These are phyloP conservation scores for Cladosporium halotolerans DNA, from an alignment of 2,329 filamentous ascomycete species.

Conservation along the genomic window DNA sequence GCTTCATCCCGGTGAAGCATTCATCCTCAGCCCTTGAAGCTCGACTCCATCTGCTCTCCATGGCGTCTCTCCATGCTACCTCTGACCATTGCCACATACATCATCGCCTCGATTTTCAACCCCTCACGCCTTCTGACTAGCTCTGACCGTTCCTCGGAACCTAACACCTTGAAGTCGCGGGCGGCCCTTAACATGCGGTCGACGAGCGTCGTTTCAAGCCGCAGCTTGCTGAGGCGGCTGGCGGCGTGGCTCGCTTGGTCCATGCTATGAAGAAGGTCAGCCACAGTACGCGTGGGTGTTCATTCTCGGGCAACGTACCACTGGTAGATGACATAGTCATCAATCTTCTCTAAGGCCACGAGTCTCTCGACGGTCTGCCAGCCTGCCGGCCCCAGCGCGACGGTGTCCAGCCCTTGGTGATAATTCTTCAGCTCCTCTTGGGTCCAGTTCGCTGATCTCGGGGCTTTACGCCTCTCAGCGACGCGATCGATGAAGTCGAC, in stretches of 20 bases:
- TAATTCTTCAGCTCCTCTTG: not conserved
- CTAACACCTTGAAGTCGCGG: too few species aligned
- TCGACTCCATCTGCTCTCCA: too few species aligned
- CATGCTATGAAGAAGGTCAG: not conserved
- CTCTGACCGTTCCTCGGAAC: too few species aligned
- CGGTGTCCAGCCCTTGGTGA: not conserved
- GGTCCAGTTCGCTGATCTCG: not conserved
- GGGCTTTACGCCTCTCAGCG: not conserved
- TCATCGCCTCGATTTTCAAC: too few species aligned
- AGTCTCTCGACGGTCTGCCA: not conserved
- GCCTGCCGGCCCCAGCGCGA: not conserved
- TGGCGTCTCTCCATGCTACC: too few species aligned
- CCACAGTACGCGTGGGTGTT: not conserved
- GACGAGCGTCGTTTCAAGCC: not conserved
- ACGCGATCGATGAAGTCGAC: not conserved
- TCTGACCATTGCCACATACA: too few species aligned
- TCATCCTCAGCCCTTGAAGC: too few species aligned
- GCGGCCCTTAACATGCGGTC: not conserved
- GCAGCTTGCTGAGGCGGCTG: not conserved
- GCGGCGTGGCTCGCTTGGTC: not conserved
- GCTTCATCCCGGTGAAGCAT: too few species aligned
- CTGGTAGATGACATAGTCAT: not conserved
- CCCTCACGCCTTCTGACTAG: too few species aligned
- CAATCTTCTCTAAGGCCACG: not conserved
- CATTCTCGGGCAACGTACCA: not conserved